Evolutionary conservation across 192 early-diverging fungal genomes (phyloP).

Genomic region (Coemansia sp.): DNA sequence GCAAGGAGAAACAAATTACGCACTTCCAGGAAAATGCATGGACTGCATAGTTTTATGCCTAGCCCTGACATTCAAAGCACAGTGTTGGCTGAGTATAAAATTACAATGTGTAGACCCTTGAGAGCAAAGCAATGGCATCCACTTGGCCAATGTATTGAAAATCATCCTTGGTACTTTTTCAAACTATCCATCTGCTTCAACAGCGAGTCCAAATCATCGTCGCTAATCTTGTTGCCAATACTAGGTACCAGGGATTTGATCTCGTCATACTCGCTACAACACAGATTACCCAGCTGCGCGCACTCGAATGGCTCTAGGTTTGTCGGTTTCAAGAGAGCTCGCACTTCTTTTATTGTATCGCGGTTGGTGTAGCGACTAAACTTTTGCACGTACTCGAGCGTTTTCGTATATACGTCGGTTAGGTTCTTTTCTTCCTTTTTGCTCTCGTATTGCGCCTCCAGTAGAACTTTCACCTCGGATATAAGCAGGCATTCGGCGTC

Average conservation of each 20-base stretch:
- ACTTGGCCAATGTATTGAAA: too few species aligned
- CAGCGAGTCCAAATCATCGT: constrained; percentile 72
- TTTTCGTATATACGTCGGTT: constrained; percentile 73
- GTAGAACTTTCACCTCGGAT: constrained; percentile 69
- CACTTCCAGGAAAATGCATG: too few species aligned
- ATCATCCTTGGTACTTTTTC: constrained; percentile 51
- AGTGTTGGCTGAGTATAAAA: too few species aligned
- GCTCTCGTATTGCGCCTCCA: constrained; percentile 63
- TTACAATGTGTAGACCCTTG: too few species aligned
- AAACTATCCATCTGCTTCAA: constrained; percentile 81
- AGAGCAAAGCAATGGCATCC: too few species aligned
- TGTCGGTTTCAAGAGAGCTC: constrained; percentile 38
- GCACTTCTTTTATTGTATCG: constrained; percentile 82
- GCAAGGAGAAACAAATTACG: too few species aligned
- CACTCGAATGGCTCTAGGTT: constrained; percentile 81
- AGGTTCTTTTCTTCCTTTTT: constrained; percentile 57
- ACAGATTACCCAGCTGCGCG: constrained; percentile 88
- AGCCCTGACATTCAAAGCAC: too few species aligned
- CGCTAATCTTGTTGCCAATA: constrained; percentile 70
- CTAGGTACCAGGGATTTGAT: constrained; percentile 89
- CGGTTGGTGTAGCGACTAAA: constrained; percentile 86
- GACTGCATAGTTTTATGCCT: too few species aligned
- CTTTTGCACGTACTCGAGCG: constrained; percentile 79
- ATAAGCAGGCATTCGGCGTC: constrained; percentile 71
- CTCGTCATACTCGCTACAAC: constrained; percentile 90